Base-by-base conservation (phyloP, 1,139 yeast genomes). In the Zygoascus sp. region DNA sequence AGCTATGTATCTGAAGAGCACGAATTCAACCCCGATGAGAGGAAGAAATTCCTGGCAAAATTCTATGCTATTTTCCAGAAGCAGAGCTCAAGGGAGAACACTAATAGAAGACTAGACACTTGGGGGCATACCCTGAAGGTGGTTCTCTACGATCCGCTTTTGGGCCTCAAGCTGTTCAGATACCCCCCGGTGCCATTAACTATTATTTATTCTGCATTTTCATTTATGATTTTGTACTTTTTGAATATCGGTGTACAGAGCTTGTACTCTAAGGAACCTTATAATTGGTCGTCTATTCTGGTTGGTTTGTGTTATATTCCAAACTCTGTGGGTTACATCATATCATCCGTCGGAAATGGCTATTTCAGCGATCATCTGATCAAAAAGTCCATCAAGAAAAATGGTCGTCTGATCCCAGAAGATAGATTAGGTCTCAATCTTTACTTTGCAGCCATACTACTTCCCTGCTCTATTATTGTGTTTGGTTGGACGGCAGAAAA, bases 301-400 rank as follows among this genome's bases (percentile, higher is more conserved):
- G 75, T 83, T 45, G 96, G 96, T 40, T 69, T 88, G 36, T 73
- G 84, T 52, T 88, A 86, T 65, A 79, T 88, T 35, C 96, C 96
- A 35, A 86, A 87, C 63, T 85, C 95, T 0, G 76, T 85, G 15
- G 80, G 92, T 0, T 87, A 87, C 58, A 67, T 87, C 32, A 56
- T 82, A 40, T 92, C 94, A 0, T 81, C 92, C 2, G 65, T 86
- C 13, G 68, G 77, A 50, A 94, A 95, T 25, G 96, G 96, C 1
- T 73, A 75, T 53, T 87, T 92, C 85, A 81, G 81, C 49, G 96
- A 88, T 63, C 62, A 67, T 32, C 67, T 85, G 37, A 67, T 86
- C 42, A 71, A 67, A 43, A 70, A 73, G 22, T 79, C 81, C 55
- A 80, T 80, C 43, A 63, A 67, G 37, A 70, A 69, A 46, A 78